Evolutionary conservation across 148 eudicot genomes (phyloP).

Genomic region (Simmondsia chinensis): DNA sequence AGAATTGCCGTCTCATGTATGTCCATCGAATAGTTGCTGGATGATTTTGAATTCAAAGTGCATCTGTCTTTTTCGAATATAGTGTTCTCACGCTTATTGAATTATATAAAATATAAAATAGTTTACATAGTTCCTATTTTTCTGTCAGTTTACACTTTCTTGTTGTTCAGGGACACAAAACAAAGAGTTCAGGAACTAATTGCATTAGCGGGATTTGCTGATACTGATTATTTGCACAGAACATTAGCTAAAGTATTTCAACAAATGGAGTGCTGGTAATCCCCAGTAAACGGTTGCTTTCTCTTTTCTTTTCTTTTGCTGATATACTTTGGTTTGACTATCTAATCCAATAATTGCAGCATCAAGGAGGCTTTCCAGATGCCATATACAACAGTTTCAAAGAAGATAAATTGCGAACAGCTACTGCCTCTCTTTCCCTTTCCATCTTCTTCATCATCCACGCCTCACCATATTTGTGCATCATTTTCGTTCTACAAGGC

Average conservation of each 20-base stretch:
- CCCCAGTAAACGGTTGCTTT: slow-evolving; percentile 6
- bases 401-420: slow-evolving; percentile 55
- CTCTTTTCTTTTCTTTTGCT: not conserved
- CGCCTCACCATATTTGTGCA: slow-evolving; percentile 24
- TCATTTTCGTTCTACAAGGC: slow-evolving; percentile 84
- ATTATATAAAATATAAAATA: too few relatives aligned
- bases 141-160: not conserved
- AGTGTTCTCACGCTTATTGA: too few relatives aligned
- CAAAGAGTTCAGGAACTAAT: slow-evolving; percentile 57
- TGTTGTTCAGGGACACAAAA: slow-evolving; percentile 33
- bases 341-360: slow-evolving; percentile 34
- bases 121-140: not conserved
- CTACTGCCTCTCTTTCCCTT: slow-evolving; percentile 71
- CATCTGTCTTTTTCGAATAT: too few relatives aligned
- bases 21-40: too few relatives aligned
- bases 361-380: slow-evolving; percentile 79
- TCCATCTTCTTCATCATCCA: slow-evolving; percentile 32
- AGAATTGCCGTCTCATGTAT: too few relatives aligned
- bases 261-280: slow-evolving; percentile 76
- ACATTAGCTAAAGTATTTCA: slow-evolving; percentile 80
- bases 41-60: too few relatives aligned
- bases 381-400: slow-evolving; percentile 67
- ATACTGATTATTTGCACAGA: slow-evolving; percentile 61
- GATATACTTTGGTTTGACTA: not conserved
- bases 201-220: slow-evolving; percentile 81